Base-by-base conservation (phyloP, 108 stramenopile genomes). In the Craspedostauros australis region DNA sequence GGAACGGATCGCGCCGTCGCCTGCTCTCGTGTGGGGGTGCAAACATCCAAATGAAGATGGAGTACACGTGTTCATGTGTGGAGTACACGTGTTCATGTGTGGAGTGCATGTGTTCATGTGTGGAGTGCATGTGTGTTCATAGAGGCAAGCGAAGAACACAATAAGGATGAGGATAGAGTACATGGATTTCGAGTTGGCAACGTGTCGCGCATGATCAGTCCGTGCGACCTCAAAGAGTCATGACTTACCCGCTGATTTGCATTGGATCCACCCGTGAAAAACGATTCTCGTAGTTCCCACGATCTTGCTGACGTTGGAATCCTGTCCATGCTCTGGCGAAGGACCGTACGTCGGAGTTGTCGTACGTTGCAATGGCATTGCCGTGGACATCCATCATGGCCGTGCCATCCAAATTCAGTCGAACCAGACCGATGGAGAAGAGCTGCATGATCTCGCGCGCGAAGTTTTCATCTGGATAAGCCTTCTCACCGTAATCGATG, bases 401-500 rank as follows among this genome's bases (percentile, higher is more conserved):
- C 11, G 72, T 77, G 3, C 82, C 82, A 47, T 84, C 72, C 1
- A 31, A 39, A 33, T 79, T 57, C 0, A 83, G 62, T 37, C 47
- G 46, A 29, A 53, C 1, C 1, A 79, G 59, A 0, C 82, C 82
- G 28, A 83, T 73, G 5, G 64, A 62, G 31, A 76, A 76, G 16
- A 83, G 65, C 46, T 82, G 75, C 53, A 82, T 55, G 20, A 75
- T 44, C 42, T 84, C 82, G 16, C 82, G 38, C 0, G 73, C 75
- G 49, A 65, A 84, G 44, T 79, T 84, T 47, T 73, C 76, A 50
- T 75, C 73, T 25, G 73, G 73, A 32, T 34, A 72, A 50, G 19
- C 11, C 20, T 52, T 1, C 22, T 16, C 8, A 36, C 29, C 22
- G 32, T 42, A 28, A 25, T 33, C 72, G 70, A 74, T 38, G 23